A percentile compares a stretch with the other conserved stretches of the same genome.
These are phyloP conservation scores for Collybia sp. DNA, from an alignment of 768 basidiomycete species.

Conservation along the genomic window DNA sequence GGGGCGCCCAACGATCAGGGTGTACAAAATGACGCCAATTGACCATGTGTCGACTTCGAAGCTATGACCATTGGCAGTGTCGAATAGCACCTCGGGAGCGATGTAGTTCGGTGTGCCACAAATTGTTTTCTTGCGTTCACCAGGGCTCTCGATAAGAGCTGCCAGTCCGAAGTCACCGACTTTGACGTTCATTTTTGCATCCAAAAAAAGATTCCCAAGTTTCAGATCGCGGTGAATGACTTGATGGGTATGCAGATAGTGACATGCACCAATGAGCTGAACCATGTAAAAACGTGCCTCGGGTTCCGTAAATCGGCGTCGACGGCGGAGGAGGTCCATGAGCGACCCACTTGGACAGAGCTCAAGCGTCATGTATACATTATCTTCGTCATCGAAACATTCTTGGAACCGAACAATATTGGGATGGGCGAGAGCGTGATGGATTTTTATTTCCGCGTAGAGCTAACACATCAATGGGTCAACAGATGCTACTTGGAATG, in stretches of 20 bases:
- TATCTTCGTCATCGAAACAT: constrained; percentile 92
- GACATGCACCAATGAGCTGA: constrained; percentile 92
- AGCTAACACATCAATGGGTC: constrained; percentile 43
- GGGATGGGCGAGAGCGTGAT: constrained; percentile 84
- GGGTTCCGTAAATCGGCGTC: constrained; percentile 85
- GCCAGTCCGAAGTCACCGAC: constrained; percentile 98
- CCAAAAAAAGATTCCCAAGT: constrained; percentile 92
- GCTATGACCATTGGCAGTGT: constrained; percentile 92
- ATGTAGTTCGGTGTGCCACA: constrained; percentile 99
- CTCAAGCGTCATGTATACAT: constrained; percentile 97
- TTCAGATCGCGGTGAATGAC: constrained; percentile 98
- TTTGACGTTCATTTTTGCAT: constrained; percentile 89
- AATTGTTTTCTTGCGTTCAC: constrained; percentile 98
- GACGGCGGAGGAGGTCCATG: constrained; percentile 87
- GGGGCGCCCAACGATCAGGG: constrained; percentile 89
- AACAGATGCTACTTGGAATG: not conserved
- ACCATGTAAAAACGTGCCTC: constrained; percentile 92
- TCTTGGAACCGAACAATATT: constrained; percentile 92
- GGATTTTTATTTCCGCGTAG: constrained; percentile 98
- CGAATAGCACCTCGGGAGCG: constrained; percentile 95
- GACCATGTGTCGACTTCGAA: constrained; percentile 99
- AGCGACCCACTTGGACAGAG: constrained; percentile 86
- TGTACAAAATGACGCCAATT: constrained; percentile 95
- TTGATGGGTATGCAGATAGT: constrained; percentile 95
- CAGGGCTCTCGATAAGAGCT: constrained; percentile 92